Evolutionary conservation across 2,329 filamentous ascomycete species (phyloP).

Genomic region (Alternaria panax): DNA sequence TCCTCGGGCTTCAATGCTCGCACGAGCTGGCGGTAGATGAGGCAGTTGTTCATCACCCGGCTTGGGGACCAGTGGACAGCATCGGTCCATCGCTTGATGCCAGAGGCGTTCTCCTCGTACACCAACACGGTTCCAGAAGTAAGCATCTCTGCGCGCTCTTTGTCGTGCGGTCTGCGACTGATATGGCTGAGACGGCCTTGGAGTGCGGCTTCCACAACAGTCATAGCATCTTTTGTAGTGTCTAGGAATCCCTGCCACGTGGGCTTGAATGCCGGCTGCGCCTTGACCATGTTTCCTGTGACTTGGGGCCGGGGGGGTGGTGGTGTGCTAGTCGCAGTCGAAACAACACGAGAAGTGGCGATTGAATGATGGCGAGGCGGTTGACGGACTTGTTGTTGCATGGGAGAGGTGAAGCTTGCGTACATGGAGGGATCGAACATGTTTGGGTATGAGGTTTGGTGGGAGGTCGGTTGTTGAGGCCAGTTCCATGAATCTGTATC

Average conservation of each 20-base stretch:
- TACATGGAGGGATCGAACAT: slow-evolving; percentile 45
- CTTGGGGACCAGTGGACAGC: slow-evolving; percentile 91
- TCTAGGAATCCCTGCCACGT: slow-evolving; percentile 73
- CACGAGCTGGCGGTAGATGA: slow-evolving; percentile 80
- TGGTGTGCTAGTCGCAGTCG: slow-evolving; percentile 36
- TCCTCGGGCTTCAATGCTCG: slow-evolving; percentile 48
- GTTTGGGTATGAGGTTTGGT: slow-evolving; percentile 32
- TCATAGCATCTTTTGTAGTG: slow-evolving; percentile 77
- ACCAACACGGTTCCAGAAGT: slow-evolving; percentile 87
- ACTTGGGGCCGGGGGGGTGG: slow-evolving; percentile 40
- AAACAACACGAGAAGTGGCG: slow-evolving; percentile 38
- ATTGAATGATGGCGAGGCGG: slow-evolving; percentile 42
- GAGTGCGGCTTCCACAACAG: slow-evolving; percentile 81
- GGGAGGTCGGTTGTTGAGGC: slow-evolving; percentile 36
- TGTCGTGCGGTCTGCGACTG: slow-evolving; percentile 83
- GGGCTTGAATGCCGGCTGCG: slow-evolving; percentile 60
- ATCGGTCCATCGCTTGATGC: slow-evolving; percentile 94
- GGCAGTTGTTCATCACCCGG: slow-evolving; percentile 82
- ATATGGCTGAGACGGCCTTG: slow-evolving; percentile 75
- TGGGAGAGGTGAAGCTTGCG: slow-evolving; percentile 31
- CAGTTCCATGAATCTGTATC: slow-evolving; percentile 44
- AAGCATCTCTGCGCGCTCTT: slow-evolving; percentile 79
- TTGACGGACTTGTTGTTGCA: slow-evolving; percentile 29
- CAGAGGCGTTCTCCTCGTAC: slow-evolving; percentile 88
- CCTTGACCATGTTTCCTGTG: slow-evolving; percentile 43